Conservation (phyloP, 2,329 filamentous ascomycete species). For the Aphanoascus verrucosus region DNA sequence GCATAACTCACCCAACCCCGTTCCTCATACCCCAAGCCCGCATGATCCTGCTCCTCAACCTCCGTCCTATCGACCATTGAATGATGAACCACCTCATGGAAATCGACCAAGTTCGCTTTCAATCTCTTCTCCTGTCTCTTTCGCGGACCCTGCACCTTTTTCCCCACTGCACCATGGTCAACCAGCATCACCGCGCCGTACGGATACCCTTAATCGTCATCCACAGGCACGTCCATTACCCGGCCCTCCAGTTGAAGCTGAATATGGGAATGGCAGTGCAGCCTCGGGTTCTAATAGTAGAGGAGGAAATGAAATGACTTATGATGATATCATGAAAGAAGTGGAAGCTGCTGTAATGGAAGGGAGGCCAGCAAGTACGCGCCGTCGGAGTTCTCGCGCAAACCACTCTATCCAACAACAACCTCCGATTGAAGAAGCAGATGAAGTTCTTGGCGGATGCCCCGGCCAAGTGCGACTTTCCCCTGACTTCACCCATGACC, state of each 20-base stretch:
- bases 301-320: slow-evolving; percentile 33
- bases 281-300: slow-evolving; percentile 19
- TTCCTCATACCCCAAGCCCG: slow-evolving; percentile 5
- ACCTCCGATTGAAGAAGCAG: slow-evolving; percentile 15
- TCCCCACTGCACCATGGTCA: slow-evolving; percentile 44
- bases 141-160: slow-evolving; percentile 32
- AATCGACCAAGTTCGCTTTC: slow-evolving; percentile 5
- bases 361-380: slow-evolving; percentile 19
- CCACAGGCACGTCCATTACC: slow-evolving; percentile 50
- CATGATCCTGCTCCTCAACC: neutral
- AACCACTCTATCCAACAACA: slow-evolving; percentile 20
- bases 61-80: neutral
- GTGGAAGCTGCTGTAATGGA: slow-evolving; percentile 45
- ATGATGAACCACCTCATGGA: neutral
- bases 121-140: slow-evolving; percentile 5
- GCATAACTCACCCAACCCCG: slow-evolving; percentile 10
- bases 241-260: slow-evolving; percentile 43
- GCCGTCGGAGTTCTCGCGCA: slow-evolving; percentile 22
- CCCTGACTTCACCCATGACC: slow-evolving; percentile 36
- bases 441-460: slow-evolving; percentile 17
- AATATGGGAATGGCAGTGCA: slow-evolving; percentile 23
- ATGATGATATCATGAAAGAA: slow-evolving; percentile 49
- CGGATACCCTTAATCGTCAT: slow-evolving; percentile 45
- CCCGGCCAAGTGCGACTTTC: slow-evolving; percentile 23
- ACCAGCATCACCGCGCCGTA: slow-evolving; percentile 41